These are phyloP conservation scores for Cucumis melo DNA, from an alignment of 306 rosid species.

Conservation along the genomic window DNA sequence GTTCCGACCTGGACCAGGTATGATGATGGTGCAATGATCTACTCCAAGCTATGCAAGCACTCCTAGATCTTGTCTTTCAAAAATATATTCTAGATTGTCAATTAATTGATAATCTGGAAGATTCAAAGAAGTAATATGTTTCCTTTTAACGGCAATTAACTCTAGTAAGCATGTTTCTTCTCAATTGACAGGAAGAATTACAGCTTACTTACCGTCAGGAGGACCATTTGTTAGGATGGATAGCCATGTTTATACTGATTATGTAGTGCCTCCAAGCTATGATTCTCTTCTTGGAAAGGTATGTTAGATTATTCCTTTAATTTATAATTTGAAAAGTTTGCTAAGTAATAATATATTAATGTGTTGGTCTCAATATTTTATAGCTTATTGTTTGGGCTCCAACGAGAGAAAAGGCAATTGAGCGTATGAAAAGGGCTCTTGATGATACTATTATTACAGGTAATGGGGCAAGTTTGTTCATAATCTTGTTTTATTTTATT, in stretches of 20 bases:
- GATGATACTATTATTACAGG: constrained; percentile 89
- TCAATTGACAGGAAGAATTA: constrained; percentile 72
- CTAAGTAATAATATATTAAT: background rate
- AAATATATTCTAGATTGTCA: too few relatives aligned
- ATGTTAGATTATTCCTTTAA: constrained; percentile 2
- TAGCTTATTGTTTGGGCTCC: constrained; percentile 99
- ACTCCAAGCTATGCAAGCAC: background rate
- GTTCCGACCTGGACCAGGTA: constrained; percentile 98
- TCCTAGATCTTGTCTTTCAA: background rate
- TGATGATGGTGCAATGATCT: constrained; percentile 9
- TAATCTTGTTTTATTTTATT: background rate
- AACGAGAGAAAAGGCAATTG: constrained; percentile 90
- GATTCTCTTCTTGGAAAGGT: constrained; percentile 98
- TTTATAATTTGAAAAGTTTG: background rate
- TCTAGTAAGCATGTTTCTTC: background rate
- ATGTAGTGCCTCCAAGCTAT: constrained; percentile 96
- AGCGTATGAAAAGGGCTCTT: constrained; percentile 97
- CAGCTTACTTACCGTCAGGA: constrained; percentile 90
- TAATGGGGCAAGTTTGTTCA: constrained; percentile 12
- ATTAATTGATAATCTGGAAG: background rate
- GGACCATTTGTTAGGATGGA: constrained; percentile 99
- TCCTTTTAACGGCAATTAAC: background rate
- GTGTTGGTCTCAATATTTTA: constrained; percentile 7
- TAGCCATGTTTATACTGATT: constrained; percentile 91
- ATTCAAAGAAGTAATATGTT: background rate